phyloP scores from a whole-genome alignment of 2,329 filamentous ascomycete species.

The Aspergillus fischeri region DNA sequence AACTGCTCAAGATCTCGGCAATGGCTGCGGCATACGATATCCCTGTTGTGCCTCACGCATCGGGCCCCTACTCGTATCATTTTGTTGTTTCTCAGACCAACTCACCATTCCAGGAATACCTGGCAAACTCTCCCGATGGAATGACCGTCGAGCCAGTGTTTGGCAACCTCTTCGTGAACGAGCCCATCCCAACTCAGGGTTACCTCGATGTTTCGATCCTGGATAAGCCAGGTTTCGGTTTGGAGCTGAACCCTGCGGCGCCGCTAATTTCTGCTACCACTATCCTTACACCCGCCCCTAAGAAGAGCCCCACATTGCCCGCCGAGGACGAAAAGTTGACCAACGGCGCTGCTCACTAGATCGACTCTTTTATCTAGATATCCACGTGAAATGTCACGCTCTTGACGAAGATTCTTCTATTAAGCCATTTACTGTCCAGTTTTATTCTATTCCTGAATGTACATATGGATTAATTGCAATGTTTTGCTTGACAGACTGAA shows the following conservation, averaged over 20 bases:
- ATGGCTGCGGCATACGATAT: slow-evolving; percentile 92
- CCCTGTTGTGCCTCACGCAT: slow-evolving; percentile 91
- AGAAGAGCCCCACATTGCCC: slow-evolving; percentile 41
- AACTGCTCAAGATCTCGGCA: slow-evolving; percentile 81
- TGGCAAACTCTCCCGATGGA: slow-evolving; percentile 88
- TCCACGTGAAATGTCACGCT: background rate
- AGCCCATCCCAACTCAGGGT: slow-evolving; percentile 80
- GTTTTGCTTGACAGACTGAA: slow-evolving; percentile 3
- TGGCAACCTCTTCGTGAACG: slow-evolving; percentile 83
- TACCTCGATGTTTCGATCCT: slow-evolving; percentile 74
- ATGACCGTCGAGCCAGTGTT: slow-evolving; percentile 89
- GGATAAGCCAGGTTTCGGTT: slow-evolving; percentile 85
- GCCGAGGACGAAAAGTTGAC: slow-evolving; percentile 19
- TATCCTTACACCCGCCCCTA: slow-evolving; percentile 64
- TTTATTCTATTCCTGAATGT: background rate
- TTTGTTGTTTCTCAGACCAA: slow-evolving; percentile 93
- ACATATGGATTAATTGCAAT: slow-evolving; percentile 2
- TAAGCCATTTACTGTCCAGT: background rate
- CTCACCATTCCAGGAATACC: slow-evolving; percentile 91
- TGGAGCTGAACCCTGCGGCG: slow-evolving; percentile 78
- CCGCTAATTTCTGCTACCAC: slow-evolving; percentile 72
- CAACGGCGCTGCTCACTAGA: slow-evolving; percentile 18
- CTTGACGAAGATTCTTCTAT: background rate
- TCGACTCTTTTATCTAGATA: background rate
- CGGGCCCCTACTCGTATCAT: slow-evolving; percentile 91